These are phyloP conservation scores for Rosa multiflora DNA, from an alignment of 306 rosid species.

Conservation along the genomic window DNA sequence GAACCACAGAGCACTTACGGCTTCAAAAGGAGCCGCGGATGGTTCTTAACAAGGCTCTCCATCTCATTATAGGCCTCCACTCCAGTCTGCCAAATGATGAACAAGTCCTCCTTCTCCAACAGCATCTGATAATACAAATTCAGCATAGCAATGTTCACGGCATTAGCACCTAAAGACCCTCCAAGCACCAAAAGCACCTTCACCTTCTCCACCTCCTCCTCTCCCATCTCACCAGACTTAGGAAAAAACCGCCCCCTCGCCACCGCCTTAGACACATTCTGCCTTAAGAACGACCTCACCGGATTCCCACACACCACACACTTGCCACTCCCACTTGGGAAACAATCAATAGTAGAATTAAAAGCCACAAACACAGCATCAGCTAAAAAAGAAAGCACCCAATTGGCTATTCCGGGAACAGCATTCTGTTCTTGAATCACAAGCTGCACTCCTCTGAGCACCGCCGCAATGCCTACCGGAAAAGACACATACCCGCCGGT, in stretches of 20 bases:
- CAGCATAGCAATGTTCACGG: constrained; percentile 65
- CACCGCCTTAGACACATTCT: constrained; percentile 35
- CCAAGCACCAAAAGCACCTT: constrained; percentile 66
- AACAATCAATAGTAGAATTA: constrained; percentile 56
- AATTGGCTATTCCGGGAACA: constrained; percentile 60
- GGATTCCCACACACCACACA: constrained; percentile 76
- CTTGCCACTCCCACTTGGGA: constrained; percentile 44
- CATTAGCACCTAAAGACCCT: constrained; percentile 73
- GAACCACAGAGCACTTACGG: constrained; percentile 41
- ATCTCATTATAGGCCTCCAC: constrained; percentile 61
- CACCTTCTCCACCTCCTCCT: constrained; percentile 21
- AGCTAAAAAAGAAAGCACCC: constrained; percentile 52
- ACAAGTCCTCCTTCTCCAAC: constrained; percentile 41
- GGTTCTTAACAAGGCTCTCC: constrained; percentile 72
- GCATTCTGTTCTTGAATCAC: constrained; percentile 80
- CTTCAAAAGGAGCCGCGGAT: constrained; percentile 50
- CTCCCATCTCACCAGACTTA: constrained; percentile 16
- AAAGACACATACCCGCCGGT: constrained; percentile 73
- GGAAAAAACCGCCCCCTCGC: constrained; percentile 50
- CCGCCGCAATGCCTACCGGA: constrained; percentile 65
- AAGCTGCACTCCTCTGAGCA: constrained; percentile 42
- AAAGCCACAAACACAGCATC: constrained; percentile 60
- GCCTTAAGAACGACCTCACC: constrained; percentile 57
- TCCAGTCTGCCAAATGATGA: constrained; percentile 79
- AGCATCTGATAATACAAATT: constrained; percentile 62